Percentiles rank a stretch among this genome's conserved stretches.
phyloP scores from a whole-genome alignment of 2,329 filamentous ascomycete genomes.

The Gliomastix tumulicola region DNA sequence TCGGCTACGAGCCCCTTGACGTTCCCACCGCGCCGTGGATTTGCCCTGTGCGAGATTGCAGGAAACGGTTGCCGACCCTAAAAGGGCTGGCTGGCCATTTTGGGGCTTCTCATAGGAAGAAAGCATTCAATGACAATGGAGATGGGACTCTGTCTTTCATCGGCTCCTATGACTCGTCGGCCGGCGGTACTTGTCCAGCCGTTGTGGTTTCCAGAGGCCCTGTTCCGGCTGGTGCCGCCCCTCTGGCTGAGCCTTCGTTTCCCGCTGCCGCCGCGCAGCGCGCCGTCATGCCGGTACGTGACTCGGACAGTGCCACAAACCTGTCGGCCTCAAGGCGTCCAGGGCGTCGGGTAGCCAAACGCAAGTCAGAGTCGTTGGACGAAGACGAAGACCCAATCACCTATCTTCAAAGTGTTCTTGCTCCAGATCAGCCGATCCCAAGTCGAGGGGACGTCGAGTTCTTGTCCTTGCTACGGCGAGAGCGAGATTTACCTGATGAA shows the following conservation, averaged over 20 bases:
- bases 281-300: too few relatives aligned
- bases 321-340: too few relatives aligned
- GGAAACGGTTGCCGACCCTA: conserved; percentile 7
- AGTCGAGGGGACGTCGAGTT: conserved; percentile 3
- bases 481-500: conserved; percentile 13
- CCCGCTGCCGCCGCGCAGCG: too few relatives aligned
- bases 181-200: too few relatives aligned
- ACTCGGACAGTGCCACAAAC: too few relatives aligned
- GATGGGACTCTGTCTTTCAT: conserved; percentile 22
- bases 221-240: conserved; percentile 8
- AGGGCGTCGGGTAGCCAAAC: too few relatives aligned
- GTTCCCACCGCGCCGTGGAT: conserved; percentile 9
- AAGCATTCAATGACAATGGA: conserved; percentile 20
- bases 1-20: conserved; percentile 11
- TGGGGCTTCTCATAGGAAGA: conserved; percentile 7
- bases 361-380: too few relatives aligned
- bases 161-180: conserved; percentile 5
- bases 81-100: conserved; percentile 8
- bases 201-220: conserved; percentile 16
- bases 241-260: conserved; percentile 9
- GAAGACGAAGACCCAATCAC: too few relatives aligned
- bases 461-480: conserved; percentile 12
- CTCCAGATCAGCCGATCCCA: conserved; percentile 10
- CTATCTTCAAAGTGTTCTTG: too few relatives aligned
- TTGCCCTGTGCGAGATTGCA: conserved; percentile 20